Evolutionary conservation across 2,329 filamentous ascomycete genomes (phyloP).

Genomic region (Botrytis porri): DNA sequence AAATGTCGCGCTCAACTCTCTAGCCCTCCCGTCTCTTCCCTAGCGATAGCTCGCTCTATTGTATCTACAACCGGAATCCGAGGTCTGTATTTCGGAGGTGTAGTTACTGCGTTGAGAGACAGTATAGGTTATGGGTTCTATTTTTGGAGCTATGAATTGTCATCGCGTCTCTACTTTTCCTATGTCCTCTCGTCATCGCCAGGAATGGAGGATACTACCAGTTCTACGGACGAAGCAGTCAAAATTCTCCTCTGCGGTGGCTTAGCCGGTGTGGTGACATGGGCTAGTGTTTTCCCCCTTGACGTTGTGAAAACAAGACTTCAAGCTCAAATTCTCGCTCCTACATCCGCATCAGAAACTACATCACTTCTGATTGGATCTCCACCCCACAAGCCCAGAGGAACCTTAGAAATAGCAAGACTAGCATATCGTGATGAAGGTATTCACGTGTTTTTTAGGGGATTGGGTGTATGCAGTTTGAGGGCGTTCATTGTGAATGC

Average conservation of each 20-base stretch:
- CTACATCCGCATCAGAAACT: slow-evolving; percentile 24
- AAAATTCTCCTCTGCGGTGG: slow-evolving; percentile 80
- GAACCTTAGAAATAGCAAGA: slow-evolving; percentile 62
- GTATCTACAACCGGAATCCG: slow-evolving; percentile 56
- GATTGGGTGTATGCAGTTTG: slow-evolving; percentile 75
- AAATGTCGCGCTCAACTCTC: slow-evolving; percentile 84
- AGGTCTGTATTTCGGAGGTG: slow-evolving; percentile 79
- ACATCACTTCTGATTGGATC: slow-evolving; percentile 39
- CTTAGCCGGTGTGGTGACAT: slow-evolving; percentile 81
- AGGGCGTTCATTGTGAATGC: slow-evolving; percentile 92
- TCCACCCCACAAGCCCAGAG: slow-evolving; percentile 37
- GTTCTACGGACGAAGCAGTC: slow-evolving; percentile 46
- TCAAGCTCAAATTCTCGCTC: slow-evolving; percentile 62
- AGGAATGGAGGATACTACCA: slow-evolving; percentile 29
- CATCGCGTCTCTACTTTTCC: slow-evolving; percentile 47
- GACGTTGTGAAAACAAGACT: slow-evolving; percentile 91
- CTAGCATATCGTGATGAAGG: slow-evolving; percentile 65
- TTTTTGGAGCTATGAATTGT: slow-evolving; percentile 88
- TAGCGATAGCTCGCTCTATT: slow-evolving; percentile 60
- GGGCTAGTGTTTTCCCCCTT: slow-evolving; percentile 86
- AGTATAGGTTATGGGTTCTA: slow-evolving; percentile 96
- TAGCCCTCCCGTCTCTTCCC: slow-evolving; percentile 42
- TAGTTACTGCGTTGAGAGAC: slow-evolving; percentile 78
- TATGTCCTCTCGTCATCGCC: slow-evolving; percentile 39
- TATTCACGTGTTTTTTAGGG: slow-evolving; percentile 63